A percentile compares a stretch with the other conserved stretches of the same genome.
Conservation (phyloP, 2,329 filamentous ascomycete genomes). For the Hymenoscyphus salicellus region DNA sequence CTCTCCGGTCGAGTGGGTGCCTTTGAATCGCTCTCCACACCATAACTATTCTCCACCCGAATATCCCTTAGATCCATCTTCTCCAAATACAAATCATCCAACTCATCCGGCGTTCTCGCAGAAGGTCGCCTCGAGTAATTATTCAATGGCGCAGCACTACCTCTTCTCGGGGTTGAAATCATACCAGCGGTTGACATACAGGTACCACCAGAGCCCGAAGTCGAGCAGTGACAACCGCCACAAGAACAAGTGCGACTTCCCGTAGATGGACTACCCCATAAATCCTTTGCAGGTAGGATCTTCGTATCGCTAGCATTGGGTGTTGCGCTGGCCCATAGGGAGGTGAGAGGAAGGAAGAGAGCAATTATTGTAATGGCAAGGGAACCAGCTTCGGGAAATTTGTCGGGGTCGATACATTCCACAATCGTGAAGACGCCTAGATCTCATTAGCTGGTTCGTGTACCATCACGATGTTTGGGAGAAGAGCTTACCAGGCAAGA, state of each 20-base stretch:
- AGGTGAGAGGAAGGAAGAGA: constrained; percentile 63
- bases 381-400: constrained; percentile 52
- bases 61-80: neutral
- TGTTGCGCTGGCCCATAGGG: constrained; percentile 55
- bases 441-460: constrained; percentile 15
- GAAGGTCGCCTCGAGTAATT: neutral
- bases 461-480: neutral
- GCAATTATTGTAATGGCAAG: constrained; percentile 57
- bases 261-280: neutral
- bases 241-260: neutral
- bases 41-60: neutral
- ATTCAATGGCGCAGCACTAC: neutral
- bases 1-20: neutral
- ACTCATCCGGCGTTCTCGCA: neutral
- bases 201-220: neutral
- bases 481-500: constrained; percentile 56
- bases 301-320: neutral
- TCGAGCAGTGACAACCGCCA: neutral
- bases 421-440: constrained; percentile 59
- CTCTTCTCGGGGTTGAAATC: neutral
- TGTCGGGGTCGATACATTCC: constrained; percentile 45
- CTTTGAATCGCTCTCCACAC: neutral
- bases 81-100: neutral
- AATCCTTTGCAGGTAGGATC: neutral
- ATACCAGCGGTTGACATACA: neutral